Evolutionary conservation across 2,329 filamentous ascomycete genomes (phyloP), one percentile per base, ranked within the genome.

Genomic region (Westerdykella ornata): DNA sequence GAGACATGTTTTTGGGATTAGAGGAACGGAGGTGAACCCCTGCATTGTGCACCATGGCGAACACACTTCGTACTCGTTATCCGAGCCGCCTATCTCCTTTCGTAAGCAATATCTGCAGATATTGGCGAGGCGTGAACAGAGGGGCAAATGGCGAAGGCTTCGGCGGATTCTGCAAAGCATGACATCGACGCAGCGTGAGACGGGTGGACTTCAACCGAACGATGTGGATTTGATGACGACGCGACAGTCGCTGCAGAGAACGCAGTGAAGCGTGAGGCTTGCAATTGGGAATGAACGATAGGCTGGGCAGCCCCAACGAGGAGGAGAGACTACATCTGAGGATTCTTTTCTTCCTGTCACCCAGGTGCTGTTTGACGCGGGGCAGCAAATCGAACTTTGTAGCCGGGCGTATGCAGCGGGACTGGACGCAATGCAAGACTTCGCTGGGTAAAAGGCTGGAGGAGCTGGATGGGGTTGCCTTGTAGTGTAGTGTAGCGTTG

Each of bases 61-160:
- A 47, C 47, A 47, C 47, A 34, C 42, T 38, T 47, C 39, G 41
- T 41, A 36, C 50, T 44, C 11, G 51, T 50, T 47, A 52, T 49
- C 52, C 50, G 52, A 51, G 47, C 49, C 45, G 44, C 37, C 39
- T 34, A n/a, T 37, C 30, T 17, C 41, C 29, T 40, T 29, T 37
- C 37, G 46, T 46, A 30, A 44, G 44, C 48, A 53, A 50, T 53
- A 45, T 49, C 46, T 50, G 47, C 45, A 40, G 43, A 45, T 43
- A 49, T 47, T 42, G 42, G 37, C 18, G 32, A 16, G 12, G n/a
- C 9, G 33, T 16, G 22, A 11, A 11, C 22, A 4, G 22, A 26
- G 22, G 22, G 18, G 12, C 32, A 37, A 28, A 17, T 29, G 33
- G 37, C 42, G 32, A 26, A 26, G 22, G 22, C 22, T 26, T 26